phyloP scores from a whole-genome alignment of 2,329 filamentous ascomycete genomes.

The Akanthomyces lecanii region DNA sequence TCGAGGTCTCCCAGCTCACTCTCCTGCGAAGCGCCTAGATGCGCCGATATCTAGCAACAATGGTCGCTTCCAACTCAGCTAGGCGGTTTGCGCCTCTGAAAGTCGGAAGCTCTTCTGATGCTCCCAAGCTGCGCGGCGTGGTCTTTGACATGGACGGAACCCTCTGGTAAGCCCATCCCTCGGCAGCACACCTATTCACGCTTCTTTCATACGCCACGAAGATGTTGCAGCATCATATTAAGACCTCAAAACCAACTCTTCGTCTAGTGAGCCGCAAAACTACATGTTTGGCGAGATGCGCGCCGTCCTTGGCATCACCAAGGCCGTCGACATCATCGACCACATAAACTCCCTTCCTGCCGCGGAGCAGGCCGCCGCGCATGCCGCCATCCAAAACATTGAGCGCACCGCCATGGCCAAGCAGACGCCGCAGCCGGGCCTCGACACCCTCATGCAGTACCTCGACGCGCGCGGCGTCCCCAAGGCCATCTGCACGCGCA shows the following conservation, averaged over 20 bases:
- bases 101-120: slow-evolving; percentile 29
- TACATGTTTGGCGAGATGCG: slow-evolving; percentile 96
- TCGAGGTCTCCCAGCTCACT: background rate
- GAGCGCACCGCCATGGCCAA: slow-evolving; percentile 75
- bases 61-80: slow-evolving; percentile 34
- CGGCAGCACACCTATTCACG: background rate
- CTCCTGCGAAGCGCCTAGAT: slow-evolving; percentile 16
- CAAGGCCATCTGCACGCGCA: slow-evolving; percentile 89
- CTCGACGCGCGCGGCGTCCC: slow-evolving; percentile 56
- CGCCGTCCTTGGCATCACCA: slow-evolving; percentile 65
- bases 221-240: background rate
- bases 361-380: slow-evolving; percentile 57
- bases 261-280: slow-evolving; percentile 73
- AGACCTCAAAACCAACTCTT: background rate
- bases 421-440: slow-evolving; percentile 78
- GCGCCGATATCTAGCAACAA: slow-evolving; percentile 35
- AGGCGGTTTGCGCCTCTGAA: slow-evolving; percentile 56
- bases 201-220: too few species aligned
- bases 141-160: slow-evolving; percentile 97
- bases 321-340: slow-evolving; percentile 76
- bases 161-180: slow-evolving; percentile 62
- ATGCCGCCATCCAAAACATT: slow-evolving; percentile 70
- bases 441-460: slow-evolving; percentile 74
- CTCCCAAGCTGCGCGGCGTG: slow-evolving; percentile 52
- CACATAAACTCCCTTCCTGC: slow-evolving; percentile 73